Percentiles rank a stretch among this genome's conserved stretches.
These are phyloP conservation scores for Cinnamomum chago DNA, from an alignment of 164 flowering plant species.

Conservation along the genomic window DNA sequence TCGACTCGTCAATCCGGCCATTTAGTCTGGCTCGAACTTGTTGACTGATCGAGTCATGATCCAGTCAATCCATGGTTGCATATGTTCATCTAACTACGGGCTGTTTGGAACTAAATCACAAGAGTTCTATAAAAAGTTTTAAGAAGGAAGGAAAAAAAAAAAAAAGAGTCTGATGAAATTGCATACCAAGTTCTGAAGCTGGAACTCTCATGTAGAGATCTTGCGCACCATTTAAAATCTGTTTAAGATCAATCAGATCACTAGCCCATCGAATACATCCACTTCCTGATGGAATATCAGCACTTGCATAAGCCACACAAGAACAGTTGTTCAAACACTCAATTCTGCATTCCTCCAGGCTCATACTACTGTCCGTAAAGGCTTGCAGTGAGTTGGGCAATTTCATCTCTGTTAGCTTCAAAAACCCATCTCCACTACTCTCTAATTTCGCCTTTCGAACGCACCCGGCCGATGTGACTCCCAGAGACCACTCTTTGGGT, in stretches of 20 bases:
- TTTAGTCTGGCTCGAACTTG: no score
- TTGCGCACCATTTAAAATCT: conserved; percentile 10
- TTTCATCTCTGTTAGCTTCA: conserved; percentile 10
- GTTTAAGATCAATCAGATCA: conserved; percentile 21
- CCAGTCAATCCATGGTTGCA: no score
- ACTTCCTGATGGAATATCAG: conserved; percentile 5
- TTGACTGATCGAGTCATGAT: no score
- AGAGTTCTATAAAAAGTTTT: no score
- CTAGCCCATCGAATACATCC: conserved; percentile 29
- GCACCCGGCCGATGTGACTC: conserved; percentile 25
- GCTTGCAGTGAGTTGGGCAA: conserved; percentile 17
- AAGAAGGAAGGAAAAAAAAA: no score
- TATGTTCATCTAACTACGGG: no score
- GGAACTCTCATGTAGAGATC: conserved; percentile 26
- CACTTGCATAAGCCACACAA: conserved; percentile 22
- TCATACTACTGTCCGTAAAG: conserved; percentile 7
- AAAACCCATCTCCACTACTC: conserved; percentile 23
- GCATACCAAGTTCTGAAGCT: conserved; percentile 28
- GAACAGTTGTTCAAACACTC: conserved; percentile 23
- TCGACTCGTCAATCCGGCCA: no score
- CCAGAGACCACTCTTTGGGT: conserved; percentile 9
- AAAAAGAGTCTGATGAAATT: background rate
- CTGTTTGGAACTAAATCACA: no score
- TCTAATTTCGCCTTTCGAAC: conserved; percentile 3
- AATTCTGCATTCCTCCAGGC: conserved; percentile 16